Evolutionary conservation across 768 basidiomycete species (phyloP).

Genomic region (Melanogaster broomeanus): DNA sequence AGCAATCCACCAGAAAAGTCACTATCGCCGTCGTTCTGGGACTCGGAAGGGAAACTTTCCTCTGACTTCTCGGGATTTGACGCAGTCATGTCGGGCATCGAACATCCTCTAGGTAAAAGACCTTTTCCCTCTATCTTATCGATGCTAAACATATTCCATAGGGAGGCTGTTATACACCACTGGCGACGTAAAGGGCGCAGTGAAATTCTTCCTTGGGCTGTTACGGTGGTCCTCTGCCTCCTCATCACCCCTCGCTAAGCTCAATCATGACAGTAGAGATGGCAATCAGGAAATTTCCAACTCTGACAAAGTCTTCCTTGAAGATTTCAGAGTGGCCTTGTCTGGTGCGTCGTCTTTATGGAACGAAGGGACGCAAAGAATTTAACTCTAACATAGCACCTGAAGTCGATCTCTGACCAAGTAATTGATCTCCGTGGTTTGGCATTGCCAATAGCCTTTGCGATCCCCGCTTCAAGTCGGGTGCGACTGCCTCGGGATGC

Average conservation of each 20-base stretch:
- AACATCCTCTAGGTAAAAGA: constrained; percentile 71
- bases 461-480: constrained; percentile 54
- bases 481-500: constrained; percentile 58
- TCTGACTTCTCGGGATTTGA: constrained; percentile 50
- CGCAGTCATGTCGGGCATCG: constrained; percentile 69
- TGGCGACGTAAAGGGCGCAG: constrained; percentile 79
- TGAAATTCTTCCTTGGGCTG: constrained; percentile 74
- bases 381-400: constrained; percentile 55
- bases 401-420: constrained; percentile 57
- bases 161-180: constrained; percentile 88
- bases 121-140: constrained; percentile 3
- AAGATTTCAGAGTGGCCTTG: constrained; percentile 88
- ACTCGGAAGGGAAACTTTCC: constrained; percentile 56
- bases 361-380: neutral
- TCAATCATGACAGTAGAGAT: constrained; percentile 20
- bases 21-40: constrained; percentile 82
- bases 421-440: constrained; percentile 45
- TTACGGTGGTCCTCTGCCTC: constrained; percentile 49
- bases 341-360: constrained; percentile 50
- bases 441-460: constrained; percentile 68
- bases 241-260: constrained; percentile 16
- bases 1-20: constrained; percentile 49
- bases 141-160: constrained; percentile 28
- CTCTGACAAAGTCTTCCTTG: constrained; percentile 71
- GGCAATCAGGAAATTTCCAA: constrained; percentile 31